A percentile compares a stretch with the other conserved stretches of the same genome.
These are phyloP conservation scores for Zopfochytrium polystomum DNA, from an alignment of 371 early-diverging fungal genomes.

Conservation along the genomic window DNA sequence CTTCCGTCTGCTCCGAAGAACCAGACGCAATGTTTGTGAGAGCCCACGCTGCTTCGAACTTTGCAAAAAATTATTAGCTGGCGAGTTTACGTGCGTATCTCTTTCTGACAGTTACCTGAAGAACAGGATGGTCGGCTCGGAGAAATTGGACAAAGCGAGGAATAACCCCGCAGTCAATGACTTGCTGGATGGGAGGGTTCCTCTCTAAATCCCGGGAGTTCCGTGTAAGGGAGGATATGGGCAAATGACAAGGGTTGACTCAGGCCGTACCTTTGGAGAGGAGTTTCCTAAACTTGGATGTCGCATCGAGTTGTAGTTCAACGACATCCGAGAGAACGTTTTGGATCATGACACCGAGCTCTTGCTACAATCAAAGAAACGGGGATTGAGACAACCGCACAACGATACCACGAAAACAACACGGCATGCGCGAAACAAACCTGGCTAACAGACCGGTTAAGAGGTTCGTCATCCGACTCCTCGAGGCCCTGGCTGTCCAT, in stretches of 20 bases:
- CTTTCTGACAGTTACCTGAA: too few species aligned
- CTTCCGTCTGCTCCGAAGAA: constrained; percentile 90
- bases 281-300: constrained; percentile 91
- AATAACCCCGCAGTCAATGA: constrained; percentile 92
- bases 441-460: background rate
- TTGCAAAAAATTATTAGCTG: too few species aligned
- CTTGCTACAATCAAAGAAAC: constrained; percentile 51
- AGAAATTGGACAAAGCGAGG: constrained; percentile 96
- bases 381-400: background rate
- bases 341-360: constrained; percentile 72
- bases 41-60: constrained; percentile 99
- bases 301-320: constrained; percentile 81
- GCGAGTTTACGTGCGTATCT: too few species aligned
- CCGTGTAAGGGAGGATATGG: background rate
- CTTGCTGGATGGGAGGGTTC: constrained; percentile 97
- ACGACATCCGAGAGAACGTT: constrained; percentile 69
- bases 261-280: constrained; percentile 73
- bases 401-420: background rate
- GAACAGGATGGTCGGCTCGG: constrained; percentile 63
- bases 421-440: background rate
- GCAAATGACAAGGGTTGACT: background rate
- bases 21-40: constrained; percentile 99
- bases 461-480: constrained; percentile 1
- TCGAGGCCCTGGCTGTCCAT: constrained; percentile 10
- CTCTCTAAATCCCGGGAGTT: too few species aligned